phyloP scores from a whole-genome alignment of 257 asterid genomes.

The Oldenlandia corymbosa region DNA sequence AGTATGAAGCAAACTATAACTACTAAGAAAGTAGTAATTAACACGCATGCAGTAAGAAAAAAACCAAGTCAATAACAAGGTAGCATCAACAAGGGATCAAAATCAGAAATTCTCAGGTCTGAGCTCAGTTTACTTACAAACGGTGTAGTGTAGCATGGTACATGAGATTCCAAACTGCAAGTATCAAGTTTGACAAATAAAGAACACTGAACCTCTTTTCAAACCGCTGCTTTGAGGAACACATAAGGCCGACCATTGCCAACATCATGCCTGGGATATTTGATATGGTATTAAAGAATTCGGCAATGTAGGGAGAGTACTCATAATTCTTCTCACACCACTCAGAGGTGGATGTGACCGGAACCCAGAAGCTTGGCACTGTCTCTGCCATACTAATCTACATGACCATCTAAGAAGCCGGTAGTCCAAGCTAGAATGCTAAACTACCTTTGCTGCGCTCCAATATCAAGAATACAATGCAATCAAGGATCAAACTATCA shows the following conservation, averaged over 20 bases:
- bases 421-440: not conserved
- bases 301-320: slow-evolving; percentile 20
- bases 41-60: not conserved
- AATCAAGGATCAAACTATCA: slow-evolving; percentile 5
- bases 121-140: slow-evolving; percentile 12
- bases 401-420: slow-evolving; percentile 4
- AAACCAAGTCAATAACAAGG: not conserved
- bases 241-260: slow-evolving; percentile 19
- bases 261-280: slow-evolving; percentile 21
- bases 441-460: not conserved
- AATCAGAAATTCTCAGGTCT: not conserved
- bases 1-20: not conserved
- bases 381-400: slow-evolving; percentile 17
- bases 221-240: slow-evolving; percentile 19
- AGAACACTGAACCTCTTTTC: slow-evolving; percentile 26
- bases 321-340: slow-evolving; percentile 36
- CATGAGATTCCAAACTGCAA: slow-evolving; percentile 19
- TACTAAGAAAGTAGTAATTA: not conserved
- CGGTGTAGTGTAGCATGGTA: slow-evolving; percentile 23
- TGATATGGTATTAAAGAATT: slow-evolving; percentile 19
- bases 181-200: slow-evolving; percentile 18
- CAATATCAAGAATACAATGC: slow-evolving; percentile 8
- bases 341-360: slow-evolving; percentile 28
- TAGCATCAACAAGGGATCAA: not conserved
- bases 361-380: slow-evolving; percentile 27